Evolutionary conservation across 1,284 basidiomycete species (phyloP), one percentile per base, ranked within the genome.

Genomic region (Polyporus tsugae): DNA sequence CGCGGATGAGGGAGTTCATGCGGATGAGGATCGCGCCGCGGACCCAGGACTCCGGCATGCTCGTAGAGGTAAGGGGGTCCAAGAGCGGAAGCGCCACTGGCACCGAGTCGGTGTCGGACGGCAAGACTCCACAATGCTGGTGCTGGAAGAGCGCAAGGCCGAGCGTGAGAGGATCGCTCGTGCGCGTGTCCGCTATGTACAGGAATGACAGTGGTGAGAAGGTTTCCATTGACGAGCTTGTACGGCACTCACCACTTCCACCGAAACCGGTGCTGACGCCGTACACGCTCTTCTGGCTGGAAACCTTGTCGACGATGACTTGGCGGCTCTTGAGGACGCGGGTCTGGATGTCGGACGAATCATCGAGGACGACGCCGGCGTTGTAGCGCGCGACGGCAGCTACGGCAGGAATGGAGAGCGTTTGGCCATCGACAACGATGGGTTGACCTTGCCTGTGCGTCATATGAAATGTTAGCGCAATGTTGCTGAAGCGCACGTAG

Each of bases 21-120:
- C 95, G 91, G 71, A 97, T 86, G 10, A 95, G 82, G 73, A 96
- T 95, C 1, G 95, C 94, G 17, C 92, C 95, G 62, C 94, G 90
- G n/a, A 95, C 94, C 92, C 95, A 96, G 7, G 93, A 83, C 71
- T 94, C 91, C n/a, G 95, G 95, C 92, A 96, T 95, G 70, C 86
- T 89, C 61, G 87, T 87, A 29, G 88, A 87, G n/a, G 85, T 80
- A n/a, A 90, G 77, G 0, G 91, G 89, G 73, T 92, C 90, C 25
- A 85, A 82, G 41, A 93, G 87, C 19, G 92, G 91, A 13, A 91
- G 82, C 6, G 81, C 83, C 44, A 85, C 79, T 65, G 80, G 81
- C 1, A 79, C 76, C 53, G 79, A 76, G 7, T 82, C 81, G 15
- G 77, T 80, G 42, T 86, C 84, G 2, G 89, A 87, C 13, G 89